phyloP scores from a whole-genome alignment of 2,329 filamentous ascomycete genomes.

The Claviceps monticola region DNA sequence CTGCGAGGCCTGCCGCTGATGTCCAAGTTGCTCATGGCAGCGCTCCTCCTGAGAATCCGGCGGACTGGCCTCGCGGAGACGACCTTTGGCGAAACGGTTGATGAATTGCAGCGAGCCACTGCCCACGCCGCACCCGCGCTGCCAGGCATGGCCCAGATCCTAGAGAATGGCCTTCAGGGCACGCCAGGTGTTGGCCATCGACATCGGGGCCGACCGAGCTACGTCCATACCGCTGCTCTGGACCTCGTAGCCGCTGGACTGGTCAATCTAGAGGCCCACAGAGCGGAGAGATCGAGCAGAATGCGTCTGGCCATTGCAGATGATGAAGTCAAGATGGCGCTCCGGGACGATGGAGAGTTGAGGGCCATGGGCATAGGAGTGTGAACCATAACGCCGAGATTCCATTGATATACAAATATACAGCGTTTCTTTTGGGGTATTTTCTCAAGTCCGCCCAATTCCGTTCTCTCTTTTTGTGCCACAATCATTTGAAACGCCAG shows the following conservation, averaged over 20 bases:
- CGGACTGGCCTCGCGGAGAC: constrained; percentile 79
- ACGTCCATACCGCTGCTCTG: constrained; percentile 57
- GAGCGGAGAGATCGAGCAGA: constrained; percentile 76
- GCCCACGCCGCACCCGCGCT: constrained; percentile 21
- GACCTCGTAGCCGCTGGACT: constrained; percentile 81
- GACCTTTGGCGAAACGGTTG: constrained; percentile 75
- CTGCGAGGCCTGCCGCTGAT: constrained; percentile 69
- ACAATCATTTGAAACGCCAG: neutral
- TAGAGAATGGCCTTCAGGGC: constrained; percentile 16
- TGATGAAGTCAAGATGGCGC: constrained; percentile 78
- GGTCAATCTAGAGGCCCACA: constrained; percentile 66
- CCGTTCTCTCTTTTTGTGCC: neutral
- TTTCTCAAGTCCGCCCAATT: neutral
- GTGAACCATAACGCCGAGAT: constrained; percentile 8
- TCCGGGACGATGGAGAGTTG: constrained; percentile 78
- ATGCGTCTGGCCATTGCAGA: constrained; percentile 76
- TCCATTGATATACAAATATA: constrained; percentile 13
- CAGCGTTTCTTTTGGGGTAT: constrained; percentile 4
- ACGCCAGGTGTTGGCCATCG: constrained; percentile 16
- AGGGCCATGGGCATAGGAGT: constrained; percentile 57
- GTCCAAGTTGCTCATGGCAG: constrained; percentile 74
- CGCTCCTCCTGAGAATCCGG: constrained; percentile 63
- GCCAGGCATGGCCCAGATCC: constrained; percentile 23
- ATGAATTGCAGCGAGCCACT: constrained; percentile 44
- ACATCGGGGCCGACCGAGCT: constrained; percentile 19